Percentiles rank a stretch among this genome's conserved stretches.
Conservation (phyloP, 2,329 filamentous ascomycete genomes). For the Pleochaeta shiraiana region DNA sequence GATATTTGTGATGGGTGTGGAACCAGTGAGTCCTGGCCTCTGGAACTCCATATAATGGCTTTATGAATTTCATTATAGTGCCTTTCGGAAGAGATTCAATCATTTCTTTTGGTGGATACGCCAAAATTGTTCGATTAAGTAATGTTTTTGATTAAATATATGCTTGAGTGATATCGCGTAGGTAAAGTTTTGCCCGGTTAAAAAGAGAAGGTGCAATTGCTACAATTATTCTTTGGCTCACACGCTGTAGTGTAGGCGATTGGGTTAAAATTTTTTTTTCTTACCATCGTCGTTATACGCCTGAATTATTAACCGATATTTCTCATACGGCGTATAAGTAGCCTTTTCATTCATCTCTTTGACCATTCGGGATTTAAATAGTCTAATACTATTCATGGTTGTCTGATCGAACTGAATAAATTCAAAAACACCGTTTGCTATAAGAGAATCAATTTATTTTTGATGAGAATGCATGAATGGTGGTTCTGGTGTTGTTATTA, state of each 20-base stretch:
- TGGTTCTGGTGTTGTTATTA: not conserved
- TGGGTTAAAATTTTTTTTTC: not conserved
- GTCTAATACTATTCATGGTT: not conserved
- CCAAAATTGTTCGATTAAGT: not conserved
- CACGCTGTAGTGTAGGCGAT: not conserved
- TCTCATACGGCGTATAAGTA: not conserved
- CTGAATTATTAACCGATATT: not conserved
- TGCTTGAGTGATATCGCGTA: slow-evolving; percentile 5
- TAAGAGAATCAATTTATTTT: not conserved
- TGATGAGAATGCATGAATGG: not conserved
- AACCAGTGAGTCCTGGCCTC: not conserved
- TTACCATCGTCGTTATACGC: not conserved
- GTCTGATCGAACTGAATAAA: not conserved
- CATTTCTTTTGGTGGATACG: not conserved
- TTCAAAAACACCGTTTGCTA: not conserved
- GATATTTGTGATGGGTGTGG: not conserved
- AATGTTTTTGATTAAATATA: not conserved
- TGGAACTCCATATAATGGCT: not conserved
- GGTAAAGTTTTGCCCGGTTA: not conserved
- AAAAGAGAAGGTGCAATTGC: slow-evolving; percentile 3
- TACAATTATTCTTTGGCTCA: slow-evolving; percentile 6
- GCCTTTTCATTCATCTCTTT: not conserved
- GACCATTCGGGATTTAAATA: not conserved
- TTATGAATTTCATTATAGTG: not conserved
- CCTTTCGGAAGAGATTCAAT: not conserved